Conservation (phyloP, 2,329 filamentous ascomycete species). For the Pestalotiopsis sp. region DNA sequence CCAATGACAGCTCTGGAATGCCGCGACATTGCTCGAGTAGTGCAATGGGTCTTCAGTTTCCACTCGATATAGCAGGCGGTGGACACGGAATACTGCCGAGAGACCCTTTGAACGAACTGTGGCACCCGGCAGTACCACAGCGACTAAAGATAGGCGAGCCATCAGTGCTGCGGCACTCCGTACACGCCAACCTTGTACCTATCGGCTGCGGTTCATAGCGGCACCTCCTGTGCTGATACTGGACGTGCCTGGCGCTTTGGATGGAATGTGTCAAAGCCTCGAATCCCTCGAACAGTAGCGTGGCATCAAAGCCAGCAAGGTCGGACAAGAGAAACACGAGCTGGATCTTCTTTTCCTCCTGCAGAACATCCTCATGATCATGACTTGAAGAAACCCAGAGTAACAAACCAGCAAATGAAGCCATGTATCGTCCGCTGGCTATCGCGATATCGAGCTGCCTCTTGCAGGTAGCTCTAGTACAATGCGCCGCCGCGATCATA, state of each 20-base stretch:
- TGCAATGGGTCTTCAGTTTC: not conserved
- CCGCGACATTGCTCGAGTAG: not conserved
- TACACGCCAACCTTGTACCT: not conserved
- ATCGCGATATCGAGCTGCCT: conserved; percentile 16
- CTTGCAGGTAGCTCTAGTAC: conserved; percentile 14
- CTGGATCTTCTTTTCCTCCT: not conserved
- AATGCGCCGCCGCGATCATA: conserved; percentile 26
- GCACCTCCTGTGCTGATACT: not conserved
- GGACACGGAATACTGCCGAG: not conserved
- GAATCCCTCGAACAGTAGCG: conserved; percentile 6
- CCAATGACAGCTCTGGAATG: not conserved
- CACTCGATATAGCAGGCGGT: not conserved
- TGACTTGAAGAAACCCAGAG: not conserved
- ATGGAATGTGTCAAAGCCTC: not conserved
- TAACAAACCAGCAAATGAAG: not conserved
- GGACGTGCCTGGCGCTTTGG: not conserved
- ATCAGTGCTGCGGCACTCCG: not conserved
- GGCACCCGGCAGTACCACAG: not conserved
- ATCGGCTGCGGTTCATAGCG: not conserved
- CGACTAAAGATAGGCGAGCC: not conserved
- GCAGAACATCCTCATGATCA: conserved; percentile 15
- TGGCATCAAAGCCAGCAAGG: not conserved
- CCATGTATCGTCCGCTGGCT: not conserved
- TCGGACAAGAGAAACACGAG: conserved; percentile 1
- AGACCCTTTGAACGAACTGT: not conserved